Percentiles rank a stretch among this genome's conserved stretches.
Evolutionary conservation across 2,329 filamentous ascomycete species (phyloP).

Genomic region (Seiridium unicorne): DNA sequence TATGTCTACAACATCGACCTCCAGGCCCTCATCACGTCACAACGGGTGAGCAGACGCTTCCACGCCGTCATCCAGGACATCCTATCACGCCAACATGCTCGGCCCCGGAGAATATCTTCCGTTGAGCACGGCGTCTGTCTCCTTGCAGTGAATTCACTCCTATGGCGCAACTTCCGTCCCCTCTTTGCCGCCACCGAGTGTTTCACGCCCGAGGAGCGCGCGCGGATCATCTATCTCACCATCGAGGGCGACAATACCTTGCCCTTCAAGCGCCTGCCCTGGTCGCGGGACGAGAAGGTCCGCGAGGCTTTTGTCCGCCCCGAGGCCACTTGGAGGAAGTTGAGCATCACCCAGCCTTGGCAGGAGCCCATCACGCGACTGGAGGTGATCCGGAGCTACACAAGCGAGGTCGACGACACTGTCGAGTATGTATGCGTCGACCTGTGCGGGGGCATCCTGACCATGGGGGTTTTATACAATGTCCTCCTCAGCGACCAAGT

Average conservation of each 20-base stretch:
- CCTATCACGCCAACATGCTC: background rate
- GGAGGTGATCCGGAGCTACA: slow-evolving; percentile 5
- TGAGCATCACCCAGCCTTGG: slow-evolving; percentile 16
- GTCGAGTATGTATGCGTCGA: slow-evolving; percentile 19
- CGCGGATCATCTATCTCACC: slow-evolving; percentile 10
- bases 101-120: too few relatives aligned
- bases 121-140: too few relatives aligned
- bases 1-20: slow-evolving; percentile 11
- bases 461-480: slow-evolving; percentile 20
- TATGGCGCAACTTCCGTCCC: slow-evolving; percentile 12
- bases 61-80: slow-evolving; percentile 9
- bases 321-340: slow-evolving; percentile 19
- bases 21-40: slow-evolving; percentile 10
- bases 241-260: slow-evolving; percentile 17
- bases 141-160: background rate
- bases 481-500: slow-evolving; percentile 13
- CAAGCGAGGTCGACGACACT: slow-evolving; percentile 9
- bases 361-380: slow-evolving; percentile 18
- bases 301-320: slow-evolving; percentile 14
- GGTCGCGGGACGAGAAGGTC: slow-evolving; percentile 10
- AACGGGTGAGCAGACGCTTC: slow-evolving; percentile 9
- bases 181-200: slow-evolving; percentile 17
- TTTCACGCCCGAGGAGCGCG: slow-evolving; percentile 14
- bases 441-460: slow-evolving; percentile 14
- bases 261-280: slow-evolving; percentile 19